Percentiles rank a stretch among this genome's conserved stretches.
phyloP scores from a whole-genome alignment of 495 filamentous ascomycete genomes.

The Penicillium lividum region DNA sequence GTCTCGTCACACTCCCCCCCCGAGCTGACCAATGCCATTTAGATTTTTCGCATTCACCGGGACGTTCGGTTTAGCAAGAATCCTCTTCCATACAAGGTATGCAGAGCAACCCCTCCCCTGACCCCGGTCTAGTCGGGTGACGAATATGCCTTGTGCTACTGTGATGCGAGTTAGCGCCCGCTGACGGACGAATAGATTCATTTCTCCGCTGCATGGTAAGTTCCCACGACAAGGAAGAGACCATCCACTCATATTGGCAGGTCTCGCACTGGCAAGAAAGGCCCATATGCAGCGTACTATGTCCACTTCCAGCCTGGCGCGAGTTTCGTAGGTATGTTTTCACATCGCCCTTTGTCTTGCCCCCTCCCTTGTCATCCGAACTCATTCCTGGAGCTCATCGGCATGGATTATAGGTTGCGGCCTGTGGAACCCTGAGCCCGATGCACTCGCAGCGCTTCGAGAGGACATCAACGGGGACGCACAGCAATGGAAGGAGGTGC shows the following conservation, averaged over 20 bases:
- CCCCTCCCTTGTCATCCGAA: not conserved
- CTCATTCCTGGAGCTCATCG: slow-evolving; percentile 8
- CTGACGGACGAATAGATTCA: slow-evolving; percentile 56
- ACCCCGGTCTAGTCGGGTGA: slow-evolving; percentile 5
- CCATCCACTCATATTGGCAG: slow-evolving; percentile 37
- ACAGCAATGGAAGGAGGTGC: slow-evolving; percentile 61
- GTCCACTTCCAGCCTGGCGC: slow-evolving; percentile 61
- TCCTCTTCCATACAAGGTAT: slow-evolving; percentile 83
- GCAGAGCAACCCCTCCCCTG: slow-evolving; percentile 14
- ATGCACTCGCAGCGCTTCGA: slow-evolving; percentile 63
- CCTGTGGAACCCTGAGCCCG: slow-evolving; percentile 71
- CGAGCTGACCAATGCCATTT: slow-evolving; percentile 8
- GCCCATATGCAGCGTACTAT: slow-evolving; percentile 85
- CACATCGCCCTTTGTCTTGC: slow-evolving; percentile 6
- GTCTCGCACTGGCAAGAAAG: slow-evolving; percentile 82
- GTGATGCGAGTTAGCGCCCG: slow-evolving; percentile 20
- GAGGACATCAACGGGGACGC: slow-evolving; percentile 71
- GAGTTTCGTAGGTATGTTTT: slow-evolving; percentile 61
- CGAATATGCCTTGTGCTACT: slow-evolving; percentile 16
- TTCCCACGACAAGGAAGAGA: slow-evolving; percentile 6
- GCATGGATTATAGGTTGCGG: slow-evolving; percentile 62
- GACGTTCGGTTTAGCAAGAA: slow-evolving; percentile 78
- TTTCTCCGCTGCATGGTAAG: slow-evolving; percentile 78
- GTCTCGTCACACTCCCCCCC: not conserved
- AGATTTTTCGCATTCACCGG: slow-evolving; percentile 82